These are phyloP conservation scores for Capronia epimyces DNA, from an alignment of 2,329 filamentous ascomycete species.

Conservation along the genomic window DNA sequence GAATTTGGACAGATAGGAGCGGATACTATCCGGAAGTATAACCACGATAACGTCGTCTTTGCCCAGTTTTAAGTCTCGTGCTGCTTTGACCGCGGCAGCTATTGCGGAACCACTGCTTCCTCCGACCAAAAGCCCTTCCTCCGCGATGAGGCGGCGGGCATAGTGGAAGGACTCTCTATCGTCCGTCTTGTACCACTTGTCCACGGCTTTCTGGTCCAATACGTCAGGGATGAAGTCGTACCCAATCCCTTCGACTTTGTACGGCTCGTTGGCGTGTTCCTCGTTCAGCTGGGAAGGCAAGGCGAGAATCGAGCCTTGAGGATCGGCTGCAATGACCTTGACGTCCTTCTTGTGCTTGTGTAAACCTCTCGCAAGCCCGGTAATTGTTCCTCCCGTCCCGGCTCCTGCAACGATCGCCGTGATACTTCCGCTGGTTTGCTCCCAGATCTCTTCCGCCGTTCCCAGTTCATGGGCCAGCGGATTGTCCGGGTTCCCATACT, in stretches of 20 bases:
- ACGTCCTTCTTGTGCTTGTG: slow-evolving; percentile 79
- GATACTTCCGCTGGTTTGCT: slow-evolving; percentile 77
- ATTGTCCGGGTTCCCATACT: slow-evolving; percentile 89
- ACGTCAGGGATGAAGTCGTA: slow-evolving; percentile 98
- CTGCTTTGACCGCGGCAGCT: slow-evolving; percentile 70
- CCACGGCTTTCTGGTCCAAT: slow-evolving; percentile 69
- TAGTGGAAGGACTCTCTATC: slow-evolving; percentile 86
- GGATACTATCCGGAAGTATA: slow-evolving; percentile 88
- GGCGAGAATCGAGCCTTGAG: slow-evolving; percentile 84
- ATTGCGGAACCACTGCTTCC: slow-evolving; percentile 92
- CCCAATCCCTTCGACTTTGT: slow-evolving; percentile 98
- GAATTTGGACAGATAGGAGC: slow-evolving; percentile 97
- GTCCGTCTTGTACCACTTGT: slow-evolving; percentile 98
- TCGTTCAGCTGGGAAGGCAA: slow-evolving; percentile 74
- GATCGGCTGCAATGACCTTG: slow-evolving; percentile 89
- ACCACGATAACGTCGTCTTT: slow-evolving; percentile 87
- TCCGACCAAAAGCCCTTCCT: slow-evolving; percentile 89
- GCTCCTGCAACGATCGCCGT: slow-evolving; percentile 83
- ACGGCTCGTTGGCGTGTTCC: slow-evolving; percentile 71
- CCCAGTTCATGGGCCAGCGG: slow-evolving; percentile 88
- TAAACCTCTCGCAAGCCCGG: slow-evolving; percentile 76
- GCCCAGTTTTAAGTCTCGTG: slow-evolving; percentile 68
- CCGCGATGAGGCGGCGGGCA: slow-evolving; percentile 82
- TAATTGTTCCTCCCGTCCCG: slow-evolving; percentile 92
- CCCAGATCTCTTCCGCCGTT: slow-evolving; percentile 94